Evolutionary conservation across 148 eudicot species (phyloP).

Genomic region (Fallopia convolvulus): DNA sequence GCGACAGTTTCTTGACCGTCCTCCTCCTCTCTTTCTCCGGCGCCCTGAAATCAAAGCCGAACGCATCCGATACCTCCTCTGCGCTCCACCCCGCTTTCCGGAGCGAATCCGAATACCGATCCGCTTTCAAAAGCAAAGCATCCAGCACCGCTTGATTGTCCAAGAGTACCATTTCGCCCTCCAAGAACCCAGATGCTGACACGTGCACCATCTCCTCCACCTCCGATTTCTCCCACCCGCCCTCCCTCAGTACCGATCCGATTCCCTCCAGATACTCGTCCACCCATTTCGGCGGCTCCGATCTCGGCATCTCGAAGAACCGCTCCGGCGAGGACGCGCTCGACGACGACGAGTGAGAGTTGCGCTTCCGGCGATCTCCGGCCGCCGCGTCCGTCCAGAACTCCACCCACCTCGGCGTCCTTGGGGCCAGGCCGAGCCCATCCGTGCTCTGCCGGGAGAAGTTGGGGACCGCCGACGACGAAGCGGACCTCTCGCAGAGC

Average conservation of each 20-base stretch:
- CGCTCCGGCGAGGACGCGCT: constrained; percentile 60
- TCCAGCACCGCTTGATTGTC: constrained; percentile 80
- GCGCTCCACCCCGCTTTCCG: constrained; percentile 91
- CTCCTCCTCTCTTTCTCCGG: constrained; percentile 43
- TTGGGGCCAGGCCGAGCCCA: background rate
- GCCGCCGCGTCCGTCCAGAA: constrained; percentile 67
- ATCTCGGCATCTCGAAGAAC: constrained; percentile 43
- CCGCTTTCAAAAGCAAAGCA: constrained; percentile 66
- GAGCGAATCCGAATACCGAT: constrained; percentile 65
- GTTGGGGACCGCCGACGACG: constrained; percentile 7
- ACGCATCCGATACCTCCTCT: constrained; percentile 78
- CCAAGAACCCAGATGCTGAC: constrained; percentile 77
- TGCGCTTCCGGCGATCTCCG: constrained; percentile 39
- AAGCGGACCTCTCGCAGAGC: constrained; percentile 14
- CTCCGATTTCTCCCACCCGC: constrained; percentile 88
- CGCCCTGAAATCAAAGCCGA: constrained; percentile 69
- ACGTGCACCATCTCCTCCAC: constrained; percentile 70
- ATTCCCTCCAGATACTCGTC: constrained; percentile 47
- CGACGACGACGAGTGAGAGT: constrained; percentile 42
- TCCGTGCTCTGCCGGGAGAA: constrained; percentile 29
- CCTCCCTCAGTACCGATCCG: constrained; percentile 71
- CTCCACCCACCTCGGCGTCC: constrained; percentile 59
- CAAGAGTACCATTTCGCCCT: constrained; percentile 56
- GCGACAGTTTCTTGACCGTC: constrained; percentile 56
- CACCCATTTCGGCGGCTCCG: constrained; percentile 59